Conservation (phyloP, 371 early-diverging fungal genomes). For the Phascolomyces articulosus region DNA sequence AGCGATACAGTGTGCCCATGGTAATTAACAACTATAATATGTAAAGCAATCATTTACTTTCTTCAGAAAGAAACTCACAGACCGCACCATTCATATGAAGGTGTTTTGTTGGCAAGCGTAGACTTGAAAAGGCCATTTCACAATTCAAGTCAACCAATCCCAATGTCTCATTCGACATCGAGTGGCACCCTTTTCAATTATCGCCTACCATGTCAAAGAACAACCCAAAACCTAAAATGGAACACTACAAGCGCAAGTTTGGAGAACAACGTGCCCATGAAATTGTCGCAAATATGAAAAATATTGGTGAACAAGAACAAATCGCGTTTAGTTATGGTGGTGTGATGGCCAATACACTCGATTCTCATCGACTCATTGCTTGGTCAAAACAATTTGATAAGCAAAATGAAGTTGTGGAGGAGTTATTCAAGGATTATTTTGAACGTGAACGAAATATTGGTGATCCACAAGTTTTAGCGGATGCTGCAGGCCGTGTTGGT, state of each 20-base stretch:
- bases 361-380: slow-evolving; percentile 70
- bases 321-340: slow-evolving; percentile 56
- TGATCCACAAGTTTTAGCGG: slow-evolving; percentile 56
- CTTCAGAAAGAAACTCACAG: no score
- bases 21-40: neutral
- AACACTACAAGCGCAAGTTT: slow-evolving; percentile 59
- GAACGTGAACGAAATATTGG: slow-evolving; percentile 66
- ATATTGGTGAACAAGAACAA: slow-evolving; percentile 57
- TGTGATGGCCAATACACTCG: slow-evolving; percentile 63
- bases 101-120: slow-evolving; percentile 73
- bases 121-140: slow-evolving; percentile 65
- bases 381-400: slow-evolving; percentile 57
- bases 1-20: slow-evolving; percentile 23
- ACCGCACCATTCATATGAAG: slow-evolving; percentile 21
- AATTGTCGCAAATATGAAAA: slow-evolving; percentile 54
- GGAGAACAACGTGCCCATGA: slow-evolving; percentile 50
- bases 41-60: no score
- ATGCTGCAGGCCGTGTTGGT: slow-evolving; percentile 63
- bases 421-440: slow-evolving; percentile 68
- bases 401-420: slow-evolving; percentile 63
- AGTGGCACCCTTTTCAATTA: slow-evolving; percentile 71
- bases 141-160: slow-evolving; percentile 49
- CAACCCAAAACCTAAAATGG: slow-evolving; percentile 47
- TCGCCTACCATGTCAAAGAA: slow-evolving; percentile 48
- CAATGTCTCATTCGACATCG: slow-evolving; percentile 52